Evolutionary conservation across 306 rosid species (phyloP), one percentile per base, ranked within the genome.

Genomic region (Gillenia trifoliata): DNA sequence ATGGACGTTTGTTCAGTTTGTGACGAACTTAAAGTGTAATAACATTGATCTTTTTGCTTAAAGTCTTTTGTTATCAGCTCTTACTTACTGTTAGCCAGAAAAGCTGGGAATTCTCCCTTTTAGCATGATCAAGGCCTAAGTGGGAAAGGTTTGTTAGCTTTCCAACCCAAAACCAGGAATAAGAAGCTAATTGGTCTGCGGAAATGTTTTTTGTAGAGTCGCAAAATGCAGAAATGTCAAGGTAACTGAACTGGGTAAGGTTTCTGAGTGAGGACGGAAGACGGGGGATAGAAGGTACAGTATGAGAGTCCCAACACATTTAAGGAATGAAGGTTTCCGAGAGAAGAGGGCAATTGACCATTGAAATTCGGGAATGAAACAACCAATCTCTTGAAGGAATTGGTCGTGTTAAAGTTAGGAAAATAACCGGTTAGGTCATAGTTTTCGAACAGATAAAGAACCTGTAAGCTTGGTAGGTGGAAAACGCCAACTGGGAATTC

Each of bases 251-350:
- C 56, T 47, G 40, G 4, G 62, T 67, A 5, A 79, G 73, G 7
- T 76, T 83, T 28, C n/a, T 36, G 4, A 83, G 38, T 15, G 93
- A 76, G 19, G 71, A 30, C 54, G 90, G 89, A 81, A 83, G 4
- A 16, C 36, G 19, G 19, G 4, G 64, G 15, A 41, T 41, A 12
- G 1, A 41, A 41, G 15, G 5, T 0, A 12, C 17, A 41, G 17
- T 0, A 0, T 0, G 10, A 5, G 0, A 82, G 26, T 4, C 15
- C 17, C 0, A 82, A 30, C 0, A 0, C 0, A 10, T 26, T 12
- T 23, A 82, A 56, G 59, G 67, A 78, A 16, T 36, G 70, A 20
- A 83, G 81, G 8, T 75, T 31, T 9, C 47, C 83, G 2, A 79
- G 41, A 54, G 86, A 83, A 76, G 40, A 6, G 1, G 87, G 86